Evolutionary conservation across 176 grass and related monocot species (phyloP).

Genomic region (Musa beccarii): DNA sequence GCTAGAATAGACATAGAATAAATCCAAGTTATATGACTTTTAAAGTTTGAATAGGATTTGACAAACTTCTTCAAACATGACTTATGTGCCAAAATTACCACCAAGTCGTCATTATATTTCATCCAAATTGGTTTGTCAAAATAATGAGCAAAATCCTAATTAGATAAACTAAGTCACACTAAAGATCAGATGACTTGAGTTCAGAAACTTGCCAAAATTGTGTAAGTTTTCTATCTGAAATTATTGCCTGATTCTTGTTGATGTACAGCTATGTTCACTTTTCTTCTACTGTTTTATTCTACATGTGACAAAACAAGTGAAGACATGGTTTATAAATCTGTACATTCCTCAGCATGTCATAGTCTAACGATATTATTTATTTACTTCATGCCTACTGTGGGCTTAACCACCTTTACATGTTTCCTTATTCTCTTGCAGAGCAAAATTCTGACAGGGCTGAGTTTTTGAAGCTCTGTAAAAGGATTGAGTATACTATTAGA

Average conservation of each 20-base stretch:
- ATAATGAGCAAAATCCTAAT: too few species aligned
- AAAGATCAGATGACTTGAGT: too few species aligned
- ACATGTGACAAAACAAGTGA: neutral
- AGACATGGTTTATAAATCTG: neutral
- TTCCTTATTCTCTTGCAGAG: constrained; percentile 42
- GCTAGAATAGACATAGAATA: too few species aligned
- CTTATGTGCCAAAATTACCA: too few species aligned
- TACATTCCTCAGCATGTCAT: neutral
- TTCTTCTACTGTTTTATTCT: neutral
- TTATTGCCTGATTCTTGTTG: neutral
- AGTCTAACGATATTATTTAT: neutral
- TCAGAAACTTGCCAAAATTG: too few species aligned
- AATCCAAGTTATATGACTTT: too few species aligned
- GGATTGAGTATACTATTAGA: constrained; percentile 82
- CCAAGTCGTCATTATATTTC: too few species aligned
- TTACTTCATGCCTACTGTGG: neutral
- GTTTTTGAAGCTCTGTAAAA: constrained; percentile 86
- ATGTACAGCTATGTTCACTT: neutral
- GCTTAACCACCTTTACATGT: constrained; percentile 16
- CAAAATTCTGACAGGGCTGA: constrained; percentile 52
- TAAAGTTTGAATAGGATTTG: too few species aligned
- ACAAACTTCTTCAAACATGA: too few species aligned
- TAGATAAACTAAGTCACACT: too few species aligned
- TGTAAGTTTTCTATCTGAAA: neutral
- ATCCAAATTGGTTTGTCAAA: too few species aligned